A percentile compares a stretch with the other conserved stretches of the same genome.
Conservation (phyloP, 345 rosid species). For the Brassica incana region DNA sequence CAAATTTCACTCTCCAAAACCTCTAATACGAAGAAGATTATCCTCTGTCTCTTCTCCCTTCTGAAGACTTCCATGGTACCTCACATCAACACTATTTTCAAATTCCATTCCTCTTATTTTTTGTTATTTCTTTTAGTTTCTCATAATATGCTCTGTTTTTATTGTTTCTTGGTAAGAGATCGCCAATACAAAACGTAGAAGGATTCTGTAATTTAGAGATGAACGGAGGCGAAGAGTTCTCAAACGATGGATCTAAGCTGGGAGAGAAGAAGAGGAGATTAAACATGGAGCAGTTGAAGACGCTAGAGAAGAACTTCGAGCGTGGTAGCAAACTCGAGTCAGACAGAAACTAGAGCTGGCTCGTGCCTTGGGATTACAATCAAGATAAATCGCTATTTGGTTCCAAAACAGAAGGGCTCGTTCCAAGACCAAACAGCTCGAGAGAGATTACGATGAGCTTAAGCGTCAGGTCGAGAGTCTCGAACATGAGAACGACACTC, state of each 20-base stretch:
- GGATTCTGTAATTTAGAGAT: constrained; percentile 48
- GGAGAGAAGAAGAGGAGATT: constrained; percentile 95
- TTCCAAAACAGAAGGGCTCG: constrained; percentile 94
- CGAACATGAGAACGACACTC: constrained; percentile 69
- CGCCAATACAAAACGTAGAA: constrained; percentile 56
- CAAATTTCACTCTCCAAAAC: constrained; percentile 73
- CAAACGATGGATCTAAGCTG: constrained; percentile 87
- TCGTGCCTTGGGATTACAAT: constrained; percentile 81
- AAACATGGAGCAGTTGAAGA: constrained; percentile 80
- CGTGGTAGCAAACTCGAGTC: constrained; percentile 88
- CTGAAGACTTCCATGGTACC: constrained; percentile 78
- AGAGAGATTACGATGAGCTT: constrained; percentile 82
- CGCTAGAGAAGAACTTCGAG: constrained; percentile 91
- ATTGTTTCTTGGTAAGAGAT: constrained; percentile 66
- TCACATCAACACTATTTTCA: neutral
- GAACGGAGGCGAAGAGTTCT: constrained; percentile 66
- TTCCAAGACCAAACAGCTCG: constrained; percentile 91
- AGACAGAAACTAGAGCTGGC: constrained; percentile 92
- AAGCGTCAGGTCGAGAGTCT: constrained; percentile 66
- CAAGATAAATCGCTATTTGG: constrained; percentile 94
- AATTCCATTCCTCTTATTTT: neutral
- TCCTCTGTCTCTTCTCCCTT: constrained; percentile 42
- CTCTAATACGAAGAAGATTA: constrained; percentile 63
- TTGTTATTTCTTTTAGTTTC: neutral
- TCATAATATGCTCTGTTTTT: neutral